A percentile compares a stretch with the other conserved stretches of the same genome.
Conservation (phyloP, 352 stramenopile species). For the Phytophthora crassamura region DNA sequence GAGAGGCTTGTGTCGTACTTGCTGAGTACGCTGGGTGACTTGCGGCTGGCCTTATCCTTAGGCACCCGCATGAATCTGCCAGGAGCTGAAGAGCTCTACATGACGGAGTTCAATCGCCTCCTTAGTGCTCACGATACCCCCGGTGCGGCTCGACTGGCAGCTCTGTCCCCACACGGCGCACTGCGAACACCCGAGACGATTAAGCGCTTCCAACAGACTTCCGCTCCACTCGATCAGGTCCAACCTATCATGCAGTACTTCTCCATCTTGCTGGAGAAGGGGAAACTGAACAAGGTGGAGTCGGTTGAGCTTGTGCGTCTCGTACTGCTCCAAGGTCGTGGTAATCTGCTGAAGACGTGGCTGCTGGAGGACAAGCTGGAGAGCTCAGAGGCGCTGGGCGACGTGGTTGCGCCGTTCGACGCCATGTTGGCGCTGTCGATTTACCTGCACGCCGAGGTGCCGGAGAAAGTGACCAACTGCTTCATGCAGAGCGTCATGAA, state of each 20-base stretch:
- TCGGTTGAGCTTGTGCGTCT: conserved; percentile 97
- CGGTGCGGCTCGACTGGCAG: conserved; percentile 80
- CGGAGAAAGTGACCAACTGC: conserved; percentile 98
- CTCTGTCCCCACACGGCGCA: conserved; percentile 83
- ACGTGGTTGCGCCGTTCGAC: conserved; percentile 94
- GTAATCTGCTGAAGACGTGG: conserved; percentile 98
- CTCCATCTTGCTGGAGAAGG: conserved; percentile 96
- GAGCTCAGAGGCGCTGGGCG: conserved; percentile 96
- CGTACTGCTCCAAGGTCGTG: conserved; percentile 95
- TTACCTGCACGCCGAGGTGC: conserved; percentile 96
- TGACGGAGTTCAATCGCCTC: conserved; percentile 96
- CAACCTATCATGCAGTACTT: conserved; percentile 99
- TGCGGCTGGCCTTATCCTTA: conserved; percentile 94
- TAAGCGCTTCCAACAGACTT: conserved; percentile 97
- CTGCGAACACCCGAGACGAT: conserved; percentile 98
- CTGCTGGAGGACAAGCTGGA: conserved; percentile 99
- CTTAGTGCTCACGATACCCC: conserved; percentile 74
- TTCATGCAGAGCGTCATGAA: conserved; percentile 98
- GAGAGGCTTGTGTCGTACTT: conserved; percentile 98
- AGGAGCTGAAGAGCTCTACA: conserved; percentile 97
- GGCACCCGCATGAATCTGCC: conserved; percentile 95
- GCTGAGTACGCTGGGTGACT: conserved; percentile 95
- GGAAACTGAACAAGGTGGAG: conserved; percentile 98
- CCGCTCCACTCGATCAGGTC: conserved; percentile 93
- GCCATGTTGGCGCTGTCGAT: conserved; percentile 97